Conservation (phyloP, 1,284 basidiomycete species). For the Trichosporon sp. region DNA sequence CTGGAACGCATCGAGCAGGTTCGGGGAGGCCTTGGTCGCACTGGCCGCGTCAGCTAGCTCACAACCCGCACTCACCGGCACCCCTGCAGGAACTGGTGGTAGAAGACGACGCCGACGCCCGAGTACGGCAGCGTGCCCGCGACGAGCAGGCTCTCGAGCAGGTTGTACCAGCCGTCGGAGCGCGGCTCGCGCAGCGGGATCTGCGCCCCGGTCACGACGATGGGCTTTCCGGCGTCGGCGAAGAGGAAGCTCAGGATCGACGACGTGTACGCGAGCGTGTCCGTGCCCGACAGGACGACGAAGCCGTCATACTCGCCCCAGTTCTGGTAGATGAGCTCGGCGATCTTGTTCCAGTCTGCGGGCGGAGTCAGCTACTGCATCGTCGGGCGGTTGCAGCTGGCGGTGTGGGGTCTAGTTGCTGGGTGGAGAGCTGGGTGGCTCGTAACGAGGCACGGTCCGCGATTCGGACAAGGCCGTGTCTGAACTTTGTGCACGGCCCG, state of each 20-base stretch:
- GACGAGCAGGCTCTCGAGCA: slow-evolving; percentile 42
- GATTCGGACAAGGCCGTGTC: slow-evolving; percentile 5
- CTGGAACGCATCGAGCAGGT: slow-evolving; percentile 40
- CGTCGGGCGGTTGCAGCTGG: background rate
- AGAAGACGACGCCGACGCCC: slow-evolving; percentile 44
- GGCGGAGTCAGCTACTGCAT: slow-evolving; percentile 1
- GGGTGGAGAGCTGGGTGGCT: background rate
- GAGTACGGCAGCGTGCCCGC: slow-evolving; percentile 41
- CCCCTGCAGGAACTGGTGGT: slow-evolving; percentile 39
- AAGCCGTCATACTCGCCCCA: slow-evolving; percentile 46
- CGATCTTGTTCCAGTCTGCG: slow-evolving; percentile 48
- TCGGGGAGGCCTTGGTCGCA: slow-evolving; percentile 41
- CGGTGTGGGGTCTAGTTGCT: background rate
- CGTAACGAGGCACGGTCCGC: background rate
- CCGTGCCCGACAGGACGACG: slow-evolving; percentile 44
- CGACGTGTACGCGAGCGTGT: slow-evolving; percentile 46
- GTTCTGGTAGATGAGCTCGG: slow-evolving; percentile 37
- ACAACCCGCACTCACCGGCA: slow-evolving; percentile 22
- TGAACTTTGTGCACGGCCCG: background rate
- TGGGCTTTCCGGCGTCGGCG: slow-evolving; percentile 42
- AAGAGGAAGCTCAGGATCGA: slow-evolving; percentile 45
- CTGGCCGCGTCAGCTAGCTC: slow-evolving; percentile 16
- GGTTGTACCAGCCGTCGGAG: slow-evolving; percentile 45
- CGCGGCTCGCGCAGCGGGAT: slow-evolving; percentile 42
- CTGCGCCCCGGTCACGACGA: slow-evolving; percentile 45